These are phyloP conservation scores for Xanthoconium separans DNA, from an alignment of 1,284 basidiomycete genomes.

Conservation along the genomic window DNA sequence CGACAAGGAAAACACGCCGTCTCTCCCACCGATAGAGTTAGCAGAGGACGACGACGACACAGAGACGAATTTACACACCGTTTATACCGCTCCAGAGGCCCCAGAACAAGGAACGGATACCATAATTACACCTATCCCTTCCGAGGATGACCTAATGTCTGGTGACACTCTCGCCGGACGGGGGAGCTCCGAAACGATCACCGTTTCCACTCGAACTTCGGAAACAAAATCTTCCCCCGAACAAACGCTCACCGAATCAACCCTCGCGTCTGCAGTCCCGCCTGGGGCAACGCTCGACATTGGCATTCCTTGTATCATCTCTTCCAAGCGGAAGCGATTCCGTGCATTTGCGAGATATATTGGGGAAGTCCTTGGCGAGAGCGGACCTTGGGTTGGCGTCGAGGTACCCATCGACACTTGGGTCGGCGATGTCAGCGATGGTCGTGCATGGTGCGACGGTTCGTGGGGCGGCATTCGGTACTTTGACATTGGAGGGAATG, in stretches of 20 bases:
- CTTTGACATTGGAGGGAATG: conserved; percentile 63
- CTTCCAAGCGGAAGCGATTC: conserved; percentile 79
- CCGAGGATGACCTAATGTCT: conserved; percentile 16
- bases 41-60: conserved; percentile 17
- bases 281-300: conserved; percentile 78
- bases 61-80: conserved; percentile 26
- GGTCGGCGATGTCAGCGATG: conserved; percentile 50
- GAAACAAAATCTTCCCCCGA: conserved; percentile 22
- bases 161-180: conserved; percentile 18
- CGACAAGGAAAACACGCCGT: conserved; percentile 23
- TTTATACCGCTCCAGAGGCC: conserved; percentile 18
- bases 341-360: conserved; percentile 87
- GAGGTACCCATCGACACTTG: conserved; percentile 74
- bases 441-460: conserved; percentile 81
- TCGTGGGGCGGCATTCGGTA: conserved; percentile 77
- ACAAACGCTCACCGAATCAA: conserved; percentile 28
- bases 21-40: neutral
- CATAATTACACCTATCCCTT: conserved; percentile 7
- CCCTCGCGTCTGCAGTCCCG: conserved; percentile 33
- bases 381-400: conserved; percentile 88
- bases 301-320: conserved; percentile 91
- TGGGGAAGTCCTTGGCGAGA: conserved; percentile 76
- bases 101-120: conserved; percentile 6
- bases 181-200: conserved; percentile 27
- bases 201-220: conserved; percentile 16